phyloP scores from a whole-genome alignment of 768 basidiomycete genomes.

The Macrocybe gigantea region DNA sequence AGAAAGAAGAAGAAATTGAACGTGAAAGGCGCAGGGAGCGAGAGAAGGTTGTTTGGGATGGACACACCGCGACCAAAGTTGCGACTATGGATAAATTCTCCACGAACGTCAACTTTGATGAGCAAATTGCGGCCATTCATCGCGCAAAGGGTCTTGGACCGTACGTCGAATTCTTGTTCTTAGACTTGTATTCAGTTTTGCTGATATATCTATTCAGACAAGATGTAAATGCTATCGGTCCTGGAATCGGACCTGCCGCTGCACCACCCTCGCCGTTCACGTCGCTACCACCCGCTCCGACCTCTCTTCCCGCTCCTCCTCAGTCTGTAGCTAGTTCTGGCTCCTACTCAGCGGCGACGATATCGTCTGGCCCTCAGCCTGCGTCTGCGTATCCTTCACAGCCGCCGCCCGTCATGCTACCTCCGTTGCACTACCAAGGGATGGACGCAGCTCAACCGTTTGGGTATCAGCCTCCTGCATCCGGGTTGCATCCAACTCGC shows the following conservation, averaged over 20 bases:
- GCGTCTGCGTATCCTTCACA: constrained; percentile 58
- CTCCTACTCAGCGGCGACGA: constrained; percentile 75
- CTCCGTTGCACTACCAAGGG: constrained; percentile 82
- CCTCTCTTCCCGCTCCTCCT: constrained; percentile 71
- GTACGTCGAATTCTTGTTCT: constrained; percentile 37
- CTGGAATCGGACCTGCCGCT: constrained; percentile 82
- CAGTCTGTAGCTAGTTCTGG: constrained; percentile 37
- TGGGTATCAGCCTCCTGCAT: constrained; percentile 65
- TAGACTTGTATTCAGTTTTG: constrained; percentile 1
- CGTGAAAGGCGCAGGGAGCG: constrained; percentile 75
- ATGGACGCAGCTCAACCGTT: constrained; percentile 73
- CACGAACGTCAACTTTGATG: constrained; percentile 89
- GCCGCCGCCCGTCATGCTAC: constrained; percentile 73
- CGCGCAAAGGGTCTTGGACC: constrained; percentile 86
- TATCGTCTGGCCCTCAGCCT: constrained; percentile 91
- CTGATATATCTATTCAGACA: constrained; percentile 36
- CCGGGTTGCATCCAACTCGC: constrained; percentile 66
- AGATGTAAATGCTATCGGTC: constrained; percentile 76
- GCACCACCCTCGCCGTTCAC: constrained; percentile 56
- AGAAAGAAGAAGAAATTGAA: constrained; percentile 83
- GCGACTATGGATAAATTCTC: constrained; percentile 92
- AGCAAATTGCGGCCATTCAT: constrained; percentile 97
- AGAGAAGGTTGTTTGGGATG: constrained; percentile 98
- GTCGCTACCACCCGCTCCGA: constrained; percentile 59
- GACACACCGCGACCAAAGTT: constrained; percentile 92